Evolutionary conservation across 2,329 filamentous ascomycete genomes (phyloP), one percentile per base, ranked within the genome.

Genomic region (Hirsutella minnesotensis): DNA sequence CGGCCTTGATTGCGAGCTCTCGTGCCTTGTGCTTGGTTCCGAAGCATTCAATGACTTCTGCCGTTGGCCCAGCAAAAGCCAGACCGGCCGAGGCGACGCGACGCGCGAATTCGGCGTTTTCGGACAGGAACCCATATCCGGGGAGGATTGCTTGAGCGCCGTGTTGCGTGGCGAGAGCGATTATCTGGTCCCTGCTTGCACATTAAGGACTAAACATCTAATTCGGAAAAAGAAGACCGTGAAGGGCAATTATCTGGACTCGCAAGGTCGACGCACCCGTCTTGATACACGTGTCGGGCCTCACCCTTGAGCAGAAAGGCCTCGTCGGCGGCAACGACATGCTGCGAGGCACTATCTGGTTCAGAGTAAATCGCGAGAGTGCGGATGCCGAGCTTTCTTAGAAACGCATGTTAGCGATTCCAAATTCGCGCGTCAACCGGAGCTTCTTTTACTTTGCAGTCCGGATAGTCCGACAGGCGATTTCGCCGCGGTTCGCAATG

Each of bases 41-140:
- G 51, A 79, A 74, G 0, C 65, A 65, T 44, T 69, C 64, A 39
- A 80, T 77, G 20, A 57, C 59, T 19, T 66, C 60, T 0, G 72
- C 62, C 8, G 63, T 65, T 0, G 78, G 77, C 0, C 79, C 78
- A 3, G 73, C 67, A 53, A 75, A 81, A 0, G 61, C 59, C 44
- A 79, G 62, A 0, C 74, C 76, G 2, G 71, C 72, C 12, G 67
- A 60, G 4, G 60, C 51, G 7, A 75, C 70, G 16, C 65, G 55
- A 39, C 62, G 55, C 1, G 77, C 75, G 49, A 83, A 83, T 8
- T 71, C 66, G 5, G 70, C 66, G 13, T 39, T 30, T n/a, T 42
- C 15, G 30, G 35, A 38, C 7, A 44, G 13, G 29, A 44, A 34
- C 7, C 39, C 22, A 36, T 41, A 41, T 15, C 29, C 35, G 8